Base-by-base conservation (phyloP, 202 grass and related monocot genomes). In the Eragrostis tef region DNA sequence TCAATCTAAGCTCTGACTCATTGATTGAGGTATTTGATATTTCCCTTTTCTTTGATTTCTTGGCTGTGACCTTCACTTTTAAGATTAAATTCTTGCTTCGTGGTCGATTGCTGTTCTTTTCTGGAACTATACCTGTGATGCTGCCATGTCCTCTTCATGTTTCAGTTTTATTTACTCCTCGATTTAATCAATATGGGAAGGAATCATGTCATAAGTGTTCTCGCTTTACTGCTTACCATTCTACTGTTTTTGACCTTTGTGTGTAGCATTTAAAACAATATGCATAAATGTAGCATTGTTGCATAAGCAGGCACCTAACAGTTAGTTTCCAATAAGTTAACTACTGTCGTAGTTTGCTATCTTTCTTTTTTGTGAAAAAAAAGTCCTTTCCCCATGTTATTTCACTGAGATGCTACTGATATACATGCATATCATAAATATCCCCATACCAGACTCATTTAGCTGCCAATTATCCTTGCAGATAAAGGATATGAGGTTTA, bases 401-500 rank as follows among this genome's bases (percentile, higher is more conserved):
- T 66, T 76, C 36, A 73, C 43, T 63, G 10, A 74, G 59, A 31
- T 64, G 49, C 46, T 60, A 67, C 14, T 65, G 29, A 39, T 20
- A 45, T 31, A 60, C 22, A 21, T 11, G 29, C 70, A 25, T 79
- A 82, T 46, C 42, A 46, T 34, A 56, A 44, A 14, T 75, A 29
- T 70, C 53, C 42, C 72, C 63, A 42, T 12, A 36, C 65, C 75
- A 1, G 41, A 39, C 51, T 82, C 29, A 83, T 27, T n/a, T 69
- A 36, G 16, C 22, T 59, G n/a, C 48, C 6, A 9, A 52, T 60
- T 17, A 64, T 65, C 25, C 24, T 73, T 79, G 43, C 85, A 93
- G 92, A 91, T 93, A 69, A 94, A 90, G 80, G 85, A 88, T 29
- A 61, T 91, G 73, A 87, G 74, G 64, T 94, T 98, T 74, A 87